Evolutionary conservation across 495 filamentous ascomycete species (phyloP).

Genomic region (Pseudevernia furfuracea): DNA sequence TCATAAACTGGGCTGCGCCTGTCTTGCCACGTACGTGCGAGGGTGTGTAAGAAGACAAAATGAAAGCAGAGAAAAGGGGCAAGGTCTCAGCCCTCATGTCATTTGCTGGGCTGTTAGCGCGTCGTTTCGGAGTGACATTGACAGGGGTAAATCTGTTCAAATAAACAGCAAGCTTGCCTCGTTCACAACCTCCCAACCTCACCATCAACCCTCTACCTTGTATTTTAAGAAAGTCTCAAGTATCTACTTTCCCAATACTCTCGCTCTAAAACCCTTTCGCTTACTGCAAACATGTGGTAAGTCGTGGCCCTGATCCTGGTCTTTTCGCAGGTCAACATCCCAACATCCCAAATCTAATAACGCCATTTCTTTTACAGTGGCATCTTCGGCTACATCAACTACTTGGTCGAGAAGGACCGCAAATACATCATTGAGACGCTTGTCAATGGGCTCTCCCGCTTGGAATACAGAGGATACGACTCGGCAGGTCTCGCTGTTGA

Average conservation of each 20-base stretch:
- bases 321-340: not conserved
- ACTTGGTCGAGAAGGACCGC: constrained; percentile 87
- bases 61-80: constrained; percentile 5
- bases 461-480: constrained; percentile 54
- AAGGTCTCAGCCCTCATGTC: not conserved
- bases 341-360: constrained; percentile 4
- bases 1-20: not conserved
- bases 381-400: constrained; percentile 97
- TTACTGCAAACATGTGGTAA: constrained; percentile 26
- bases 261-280: not conserved
- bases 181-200: not conserved
- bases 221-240: not conserved
- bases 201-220: not conserved
- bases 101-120: constrained; percentile 3
- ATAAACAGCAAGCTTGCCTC: not conserved
- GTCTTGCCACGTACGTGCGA: not conserved
- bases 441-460: constrained; percentile 65
- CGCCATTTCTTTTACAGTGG: constrained; percentile 53
- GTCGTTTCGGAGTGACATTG: not conserved
- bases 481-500: constrained; percentile 94
- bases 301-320: constrained; percentile 1
- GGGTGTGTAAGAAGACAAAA: not conserved
- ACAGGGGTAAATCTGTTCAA: constrained; percentile 1
- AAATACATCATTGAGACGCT: constrained; percentile 90
- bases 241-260: not conserved